Conservation (phyloP, 1,139 yeast genomes). For the Scheffersomyces lignicola region DNA sequence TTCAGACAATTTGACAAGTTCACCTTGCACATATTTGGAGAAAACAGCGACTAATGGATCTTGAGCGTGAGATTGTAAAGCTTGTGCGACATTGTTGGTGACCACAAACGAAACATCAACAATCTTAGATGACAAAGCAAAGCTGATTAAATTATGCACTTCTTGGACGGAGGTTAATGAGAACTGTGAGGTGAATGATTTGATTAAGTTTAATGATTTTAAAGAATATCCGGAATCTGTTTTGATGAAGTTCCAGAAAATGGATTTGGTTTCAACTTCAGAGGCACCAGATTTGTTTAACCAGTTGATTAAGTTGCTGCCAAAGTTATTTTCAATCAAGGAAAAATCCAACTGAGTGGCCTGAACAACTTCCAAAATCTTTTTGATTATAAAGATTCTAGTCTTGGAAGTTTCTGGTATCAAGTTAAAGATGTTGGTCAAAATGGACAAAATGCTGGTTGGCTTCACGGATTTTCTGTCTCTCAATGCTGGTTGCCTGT, state of each 20-base stretch:
- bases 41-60: slow-evolving; percentile 30
- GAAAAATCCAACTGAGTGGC: slow-evolving; percentile 33
- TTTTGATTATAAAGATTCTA: slow-evolving; percentile 33
- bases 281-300: slow-evolving; percentile 31
- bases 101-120: slow-evolving; percentile 48
- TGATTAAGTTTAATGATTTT: slow-evolving; percentile 37
- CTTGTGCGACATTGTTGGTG: slow-evolving; percentile 38
- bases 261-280: slow-evolving; percentile 26
- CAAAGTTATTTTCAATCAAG: slow-evolving; percentile 37
- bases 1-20: slow-evolving; percentile 16
- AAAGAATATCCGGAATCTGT: slow-evolving; percentile 33
- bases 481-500: slow-evolving; percentile 43
- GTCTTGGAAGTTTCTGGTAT: slow-evolving; percentile 34
- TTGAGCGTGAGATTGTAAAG: slow-evolving; percentile 23
- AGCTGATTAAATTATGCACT: slow-evolving; percentile 34
- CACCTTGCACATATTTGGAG: slow-evolving; percentile 38
- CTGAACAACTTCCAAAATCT: slow-evolving; percentile 34
- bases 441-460: slow-evolving; percentile 42
- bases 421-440: slow-evolving; percentile 47
- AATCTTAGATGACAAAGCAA: slow-evolving; percentile 40
- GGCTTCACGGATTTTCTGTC: slow-evolving; percentile 49
- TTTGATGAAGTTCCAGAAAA: slow-evolving; percentile 42
- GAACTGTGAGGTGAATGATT: slow-evolving; percentile 32
- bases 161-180: slow-evolving; percentile 25
- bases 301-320: slow-evolving; percentile 40